Evolutionary conservation across 2,329 filamentous ascomycete species (phyloP), one percentile per base, ranked within the genome.

Genomic region (Daldinia sp.): DNA sequence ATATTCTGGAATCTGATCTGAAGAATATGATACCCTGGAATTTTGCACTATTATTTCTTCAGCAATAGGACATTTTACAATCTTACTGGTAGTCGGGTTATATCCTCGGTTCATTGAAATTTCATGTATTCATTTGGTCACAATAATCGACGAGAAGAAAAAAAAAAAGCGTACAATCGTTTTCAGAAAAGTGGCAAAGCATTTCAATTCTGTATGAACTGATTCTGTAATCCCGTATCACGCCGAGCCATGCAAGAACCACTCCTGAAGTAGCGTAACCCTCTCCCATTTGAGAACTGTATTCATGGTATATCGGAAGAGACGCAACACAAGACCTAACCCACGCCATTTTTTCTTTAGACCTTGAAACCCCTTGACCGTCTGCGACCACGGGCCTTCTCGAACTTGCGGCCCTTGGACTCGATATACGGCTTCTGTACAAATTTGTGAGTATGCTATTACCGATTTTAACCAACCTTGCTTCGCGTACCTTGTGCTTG

Each of bases 371-470:
- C 95, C 79, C 92, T 89, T 77, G 94, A 98, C 81, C 93, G 87
- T 90, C 95, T 96, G 85, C 95, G 94, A 83, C 95, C 96, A 95
- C 95, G 94, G 78, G 94, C 95, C 78, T 89, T 88, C 90, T 99
- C 96, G 87, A 99, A 99, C 88, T 99, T 99, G 85, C 95, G 91
- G 79, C 96, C 96, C 92, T 99, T 99, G 87, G 93, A 96, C 83
- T 93, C 88, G 78, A 99, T 88, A 76, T 96, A 92, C 74, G 94
- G 94, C 89, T 97, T 98, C 94, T 95, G 72, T 65, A 76, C 2
- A 35, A 45, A 25, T n/a, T 54, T 51, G 54, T 68, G 5, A 68
- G 65, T 17, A 60, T 52, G 19, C 10, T n/a, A 17, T 1, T 15
- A 35, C 15, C 9, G 32, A n/a, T 19, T 3, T 29, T 2, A 15